Base-by-base conservation (phyloP, 1,139 yeast genomes). In the Zygoascus sp. region DNA sequence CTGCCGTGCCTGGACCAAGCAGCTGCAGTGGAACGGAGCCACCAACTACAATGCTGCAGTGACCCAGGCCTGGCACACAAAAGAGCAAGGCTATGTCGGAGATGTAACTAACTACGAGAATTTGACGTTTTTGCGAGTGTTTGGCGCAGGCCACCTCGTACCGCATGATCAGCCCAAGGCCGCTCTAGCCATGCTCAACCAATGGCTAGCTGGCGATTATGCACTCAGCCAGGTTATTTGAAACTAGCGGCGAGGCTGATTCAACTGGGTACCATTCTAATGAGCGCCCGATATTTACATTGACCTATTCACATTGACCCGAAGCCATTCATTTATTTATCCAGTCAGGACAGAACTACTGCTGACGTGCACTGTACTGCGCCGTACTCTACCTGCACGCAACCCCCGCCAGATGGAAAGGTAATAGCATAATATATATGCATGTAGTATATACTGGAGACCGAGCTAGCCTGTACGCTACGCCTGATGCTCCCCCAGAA, bases 121-220 rank as follows among this genome's bases (percentile, higher is more conserved):
- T 49, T 79, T 80, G 58, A 76, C 83, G 1, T 80, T 78, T 65
- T 69, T 80, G 55, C 68, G 83, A 58, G 72, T 80, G 45, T 79
- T 65, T 55, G 80, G 75, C 52, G 84, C 82, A 46, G 85, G 85
- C 17, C 78, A 76, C 65, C 79, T 77, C 78, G 81, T 78, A 51
- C 94, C 95, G 35, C 79, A 69, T 57, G 85, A 85, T 61, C 89
- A 82, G 65, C 92, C 94, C 11, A 79, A 73, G 58, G 72, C 73
- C 56, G 67, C 92, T 5, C 71, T 82, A 55, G 82, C 77, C 49
- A 79, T 86, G 84, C 74, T 85, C 49, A 83, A 83, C 67, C 71
- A 79, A 58, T 86, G 95, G 95, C 65, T 83, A 42, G 13, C 51
- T 16, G 59, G 59, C 9, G 57, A 59, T 41, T 50, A 45, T 30